Evolutionary conservation across 257 asterid species (phyloP).

Genomic region (Gentiana macrophylla): DNA sequence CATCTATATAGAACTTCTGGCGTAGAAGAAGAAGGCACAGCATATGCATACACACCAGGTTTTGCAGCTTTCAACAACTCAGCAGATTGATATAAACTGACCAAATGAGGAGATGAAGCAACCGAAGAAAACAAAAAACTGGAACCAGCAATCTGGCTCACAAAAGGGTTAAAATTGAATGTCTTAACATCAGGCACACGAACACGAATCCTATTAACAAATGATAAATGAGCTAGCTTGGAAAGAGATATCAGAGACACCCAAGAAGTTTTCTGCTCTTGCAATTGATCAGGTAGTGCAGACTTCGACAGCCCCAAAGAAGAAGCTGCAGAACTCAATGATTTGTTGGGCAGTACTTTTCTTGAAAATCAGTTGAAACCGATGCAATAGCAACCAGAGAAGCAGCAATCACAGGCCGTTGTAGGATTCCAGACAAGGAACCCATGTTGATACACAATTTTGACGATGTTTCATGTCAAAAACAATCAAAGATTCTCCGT

Average conservation of each 20-base stretch:
- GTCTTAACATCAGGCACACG: constrained; percentile 43
- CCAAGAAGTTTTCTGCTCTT: constrained; percentile 46
- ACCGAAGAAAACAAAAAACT: constrained; percentile 20
- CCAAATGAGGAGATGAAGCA: constrained; percentile 32
- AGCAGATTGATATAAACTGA: constrained; percentile 42
- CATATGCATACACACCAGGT: constrained; percentile 30
- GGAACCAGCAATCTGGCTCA: constrained; percentile 13
- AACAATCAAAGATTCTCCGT: background rate
- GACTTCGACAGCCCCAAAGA: constrained; percentile 38
- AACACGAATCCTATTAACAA: constrained; percentile 26
- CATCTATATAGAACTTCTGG: constrained; percentile 60
- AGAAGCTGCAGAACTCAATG: constrained; percentile 19
- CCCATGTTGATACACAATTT: constrained; percentile 35
- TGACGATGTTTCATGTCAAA: constrained; percentile 9
- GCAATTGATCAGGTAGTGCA: constrained; percentile 17
- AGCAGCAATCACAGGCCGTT: constrained; percentile 81
- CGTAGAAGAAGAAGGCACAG: constrained; percentile 28
- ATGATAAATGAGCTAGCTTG: constrained; percentile 48
- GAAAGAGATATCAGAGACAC: constrained; percentile 52
- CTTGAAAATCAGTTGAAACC: constrained; percentile 65
- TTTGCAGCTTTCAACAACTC: constrained; percentile 47
- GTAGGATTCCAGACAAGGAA: constrained; percentile 59
- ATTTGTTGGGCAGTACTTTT: constrained; percentile 32
- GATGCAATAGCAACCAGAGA: constrained; percentile 76
- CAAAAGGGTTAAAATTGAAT: constrained; percentile 18